Conservation (phyloP, 768 basidiomycete species). For the Cystofilobasidium bisporidii region DNA sequence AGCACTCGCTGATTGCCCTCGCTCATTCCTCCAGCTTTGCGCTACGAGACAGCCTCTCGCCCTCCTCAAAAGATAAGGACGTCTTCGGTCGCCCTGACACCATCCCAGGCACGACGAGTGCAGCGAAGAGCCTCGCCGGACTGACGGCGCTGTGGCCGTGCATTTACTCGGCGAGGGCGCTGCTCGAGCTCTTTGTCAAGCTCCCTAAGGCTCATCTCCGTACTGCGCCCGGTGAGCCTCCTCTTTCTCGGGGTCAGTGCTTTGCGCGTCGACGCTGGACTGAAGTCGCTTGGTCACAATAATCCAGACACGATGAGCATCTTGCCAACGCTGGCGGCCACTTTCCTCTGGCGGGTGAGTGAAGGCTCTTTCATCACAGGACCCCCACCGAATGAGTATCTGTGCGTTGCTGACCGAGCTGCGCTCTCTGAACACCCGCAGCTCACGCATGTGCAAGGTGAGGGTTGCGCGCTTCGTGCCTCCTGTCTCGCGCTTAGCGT, state of each 20-base stretch:
- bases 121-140: neutral
- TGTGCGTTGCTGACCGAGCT: too few species aligned
- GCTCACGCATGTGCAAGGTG: too few species aligned
- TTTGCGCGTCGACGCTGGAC: neutral
- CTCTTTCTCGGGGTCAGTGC: neutral
- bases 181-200: neutral
- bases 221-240: neutral
- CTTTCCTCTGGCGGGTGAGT: slow-evolving; percentile 1
- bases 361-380: too few species aligned
- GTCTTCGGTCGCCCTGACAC: neutral
- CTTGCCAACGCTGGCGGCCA: neutral
- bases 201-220: neutral
- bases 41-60: neutral
- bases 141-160: slow-evolving; percentile 1
- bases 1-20: too few species aligned
- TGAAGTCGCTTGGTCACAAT: neutral
- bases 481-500: too few species aligned
- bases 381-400: neutral
- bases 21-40: neutral
- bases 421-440: too few species aligned
- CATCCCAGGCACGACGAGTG: neutral
- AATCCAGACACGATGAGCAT: slow-evolving; percentile 3
- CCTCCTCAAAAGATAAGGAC: neutral
- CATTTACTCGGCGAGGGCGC: neutral
- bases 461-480: too few species aligned